Evolutionary conservation across 73 alveolate genomes (phyloP), one percentile per base, ranked within the genome.

Genomic region (Paramecium tetraurelia): DNA sequence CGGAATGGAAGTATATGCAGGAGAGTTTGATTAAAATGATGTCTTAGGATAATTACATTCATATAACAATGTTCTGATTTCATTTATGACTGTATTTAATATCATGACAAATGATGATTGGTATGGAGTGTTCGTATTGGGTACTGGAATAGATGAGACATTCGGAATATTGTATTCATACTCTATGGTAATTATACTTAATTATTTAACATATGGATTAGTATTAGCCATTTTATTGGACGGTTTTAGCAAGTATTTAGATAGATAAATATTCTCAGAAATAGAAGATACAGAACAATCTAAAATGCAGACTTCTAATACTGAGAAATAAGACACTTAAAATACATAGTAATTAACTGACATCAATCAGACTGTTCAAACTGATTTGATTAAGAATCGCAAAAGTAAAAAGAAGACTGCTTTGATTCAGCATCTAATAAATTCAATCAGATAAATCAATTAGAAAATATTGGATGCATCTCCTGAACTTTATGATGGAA

Each of bases 91-190:
- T 21, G 90, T 80, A 0, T 80, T 80, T 35, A 80, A 80, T 80
- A 80, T 80, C 16, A 80, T 80, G 90, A 44, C 90, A 12, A 41
- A 80, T 80, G 90, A 48, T 44, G 90, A 80, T 80, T 80, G 90
- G 90, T 80, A 80, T 43, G 90, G 90, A 43, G 75, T 80, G 7
- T 48, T 80, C 2, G 75, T 44, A 3, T 44, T 80, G 38, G 90
- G 76, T 20, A 27, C 90, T 44, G 48, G 50, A 3, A 80, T 48
- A 9, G 46, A 80, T 80, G 27, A 80, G 46, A 80, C 57, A 12
- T 80, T 80, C 21, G 43, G 57, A 10, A 24, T 43, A 21, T 24
- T 80, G 6, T 80, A 80, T 35, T 48, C 75, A 12, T 80, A 44
- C 24, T 44, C 75, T 7, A 80, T 80, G 70, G 90, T 80, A n/a